Conservation (phyloP, 1,139 yeast genomes). For the Blastobotrys capitulatus region DNA sequence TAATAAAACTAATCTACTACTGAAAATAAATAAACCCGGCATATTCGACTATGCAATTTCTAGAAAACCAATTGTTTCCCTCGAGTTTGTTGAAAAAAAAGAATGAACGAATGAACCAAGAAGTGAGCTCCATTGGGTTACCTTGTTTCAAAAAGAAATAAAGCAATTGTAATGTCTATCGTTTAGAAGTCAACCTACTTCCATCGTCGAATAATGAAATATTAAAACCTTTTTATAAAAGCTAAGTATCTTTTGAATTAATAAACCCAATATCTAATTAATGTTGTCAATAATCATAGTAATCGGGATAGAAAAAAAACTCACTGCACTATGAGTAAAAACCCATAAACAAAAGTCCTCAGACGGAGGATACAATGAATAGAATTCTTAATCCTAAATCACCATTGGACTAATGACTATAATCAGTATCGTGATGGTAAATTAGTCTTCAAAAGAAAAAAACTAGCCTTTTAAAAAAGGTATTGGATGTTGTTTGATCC, state of each 20-base stretch:
- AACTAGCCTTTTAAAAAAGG: too few species aligned
- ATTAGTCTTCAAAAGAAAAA: too few species aligned
- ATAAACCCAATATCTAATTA: not conserved
- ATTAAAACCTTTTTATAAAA: not conserved
- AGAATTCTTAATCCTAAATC: too few species aligned
- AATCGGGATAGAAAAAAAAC: not conserved
- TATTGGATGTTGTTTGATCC: not conserved
- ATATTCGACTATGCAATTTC: slow-evolving; percentile 27
- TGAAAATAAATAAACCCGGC: slow-evolving; percentile 16
- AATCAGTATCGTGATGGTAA: too few species aligned
- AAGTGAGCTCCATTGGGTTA: slow-evolving; percentile 32
- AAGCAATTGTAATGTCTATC: slow-evolving; percentile 28
- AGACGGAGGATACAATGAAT: slow-evolving; percentile 7
- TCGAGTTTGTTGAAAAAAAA: slow-evolving; percentile 6
- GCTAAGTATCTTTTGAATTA: not conserved
- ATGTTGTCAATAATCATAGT: too few species aligned
- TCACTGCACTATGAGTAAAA: not conserved
- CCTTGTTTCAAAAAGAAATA: slow-evolving; percentile 7
- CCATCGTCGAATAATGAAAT: slow-evolving; percentile 11
- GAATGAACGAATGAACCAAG: slow-evolving; percentile 19
- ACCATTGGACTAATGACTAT: too few species aligned
- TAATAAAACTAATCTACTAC: not conserved
- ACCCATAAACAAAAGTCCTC: slow-evolving; percentile 6
- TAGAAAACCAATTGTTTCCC: slow-evolving; percentile 7
- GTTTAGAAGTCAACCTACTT: slow-evolving; percentile 16